Conservation (phyloP, 2,329 filamentous ascomycete species). For the Ustulina deusta region DNA sequence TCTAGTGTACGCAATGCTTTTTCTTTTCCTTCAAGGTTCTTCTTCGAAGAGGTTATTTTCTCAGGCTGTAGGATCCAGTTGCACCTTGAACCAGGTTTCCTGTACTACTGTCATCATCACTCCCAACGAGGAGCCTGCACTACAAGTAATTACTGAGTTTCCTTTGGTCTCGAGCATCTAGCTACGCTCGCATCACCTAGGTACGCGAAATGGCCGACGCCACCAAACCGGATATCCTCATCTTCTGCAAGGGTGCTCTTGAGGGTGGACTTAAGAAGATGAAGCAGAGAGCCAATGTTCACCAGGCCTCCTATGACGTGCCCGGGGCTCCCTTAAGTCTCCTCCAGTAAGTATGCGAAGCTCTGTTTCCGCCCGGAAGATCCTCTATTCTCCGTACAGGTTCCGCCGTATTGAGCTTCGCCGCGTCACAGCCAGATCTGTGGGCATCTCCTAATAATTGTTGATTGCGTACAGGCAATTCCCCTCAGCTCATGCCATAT, state of each 20-base stretch:
- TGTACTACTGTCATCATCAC: no score
- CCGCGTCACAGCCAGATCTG: no score
- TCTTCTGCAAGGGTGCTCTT: not conserved
- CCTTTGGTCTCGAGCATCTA: not conserved
- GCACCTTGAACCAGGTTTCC: no score
- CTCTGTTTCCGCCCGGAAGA: not conserved
- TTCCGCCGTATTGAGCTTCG: not conserved
- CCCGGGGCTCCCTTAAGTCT: not conserved
- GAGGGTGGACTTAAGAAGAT: constrained; percentile 10
- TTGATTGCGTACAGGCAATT: not conserved
- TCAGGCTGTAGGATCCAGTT: no score
- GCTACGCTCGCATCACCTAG: not conserved
- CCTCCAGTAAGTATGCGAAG: not conserved
- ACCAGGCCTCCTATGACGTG: constrained; percentile 2
- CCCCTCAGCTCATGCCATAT: constrained; percentile 16
- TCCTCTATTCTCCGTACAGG: not conserved
- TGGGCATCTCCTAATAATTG: not conserved
- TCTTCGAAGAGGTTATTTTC: no score
- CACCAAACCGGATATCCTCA: constrained; percentile 11
- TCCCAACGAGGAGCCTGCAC: no score
- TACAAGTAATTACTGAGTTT: no score
- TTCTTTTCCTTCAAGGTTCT: no score
- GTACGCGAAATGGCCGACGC: constrained; percentile 7
- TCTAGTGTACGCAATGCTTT: no score
- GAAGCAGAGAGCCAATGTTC: constrained; percentile 18